phyloP scores from a whole-genome alignment of 164 flowering plant species.

The Vitis riparia region DNA sequence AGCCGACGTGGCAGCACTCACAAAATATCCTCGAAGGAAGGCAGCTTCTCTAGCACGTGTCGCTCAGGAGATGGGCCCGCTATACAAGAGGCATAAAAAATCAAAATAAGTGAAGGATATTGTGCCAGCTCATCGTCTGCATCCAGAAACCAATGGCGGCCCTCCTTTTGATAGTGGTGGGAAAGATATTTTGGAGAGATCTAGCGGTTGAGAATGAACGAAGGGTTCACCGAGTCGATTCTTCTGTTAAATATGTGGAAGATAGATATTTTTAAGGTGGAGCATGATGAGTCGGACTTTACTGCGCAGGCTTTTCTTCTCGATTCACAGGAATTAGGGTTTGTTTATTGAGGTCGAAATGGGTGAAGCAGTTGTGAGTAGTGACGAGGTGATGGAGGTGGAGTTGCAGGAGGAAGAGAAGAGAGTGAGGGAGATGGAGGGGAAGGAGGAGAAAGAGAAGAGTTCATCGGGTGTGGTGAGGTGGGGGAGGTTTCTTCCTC shows the following conservation, averaged over 20 bases:
- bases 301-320: not conserved
- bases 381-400: constrained; percentile 3
- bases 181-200: constrained; percentile 16
- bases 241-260: too few relatives aligned
- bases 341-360: constrained; percentile 12
- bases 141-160: constrained; percentile 20
- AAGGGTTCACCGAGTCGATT: not conserved
- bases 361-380: constrained; percentile 17
- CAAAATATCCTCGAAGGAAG: constrained; percentile 3
- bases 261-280: too few relatives aligned
- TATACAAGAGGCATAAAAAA: not conserved
- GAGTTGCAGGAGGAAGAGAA: constrained; percentile 1
- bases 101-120: constrained; percentile 11
- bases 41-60: constrained; percentile 15
- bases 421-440: not conserved
- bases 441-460: constrained; percentile 2
- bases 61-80: not conserved
- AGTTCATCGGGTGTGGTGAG: constrained; percentile 19
- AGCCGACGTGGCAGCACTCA: constrained; percentile 5
- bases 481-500: constrained; percentile 24
- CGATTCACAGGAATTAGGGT: not conserved
- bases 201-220: constrained; percentile 25
- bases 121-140: constrained; percentile 13
- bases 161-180: constrained; percentile 19
- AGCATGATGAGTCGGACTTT: too few relatives aligned